Percentiles rank a stretch among this genome's conserved stretches.
phyloP scores from a whole-genome alignment of 2,329 filamentous ascomycete species.

The Teratosphaeria destructans region DNA sequence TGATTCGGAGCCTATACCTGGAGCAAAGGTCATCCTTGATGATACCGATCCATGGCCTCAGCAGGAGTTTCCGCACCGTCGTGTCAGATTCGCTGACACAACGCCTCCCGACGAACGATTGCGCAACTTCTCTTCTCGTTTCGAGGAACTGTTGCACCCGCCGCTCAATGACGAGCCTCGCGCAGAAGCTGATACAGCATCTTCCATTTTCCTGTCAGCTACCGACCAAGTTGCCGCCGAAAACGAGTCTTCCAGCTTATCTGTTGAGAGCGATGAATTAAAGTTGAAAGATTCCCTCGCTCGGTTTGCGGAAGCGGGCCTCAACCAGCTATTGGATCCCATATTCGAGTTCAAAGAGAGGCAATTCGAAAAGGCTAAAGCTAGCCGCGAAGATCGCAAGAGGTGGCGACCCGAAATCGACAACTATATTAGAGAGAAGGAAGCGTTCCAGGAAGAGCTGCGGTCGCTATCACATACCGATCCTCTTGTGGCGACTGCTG shows the following conservation, averaged over 20 bases:
- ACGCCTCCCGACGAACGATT: conserved; percentile 9
- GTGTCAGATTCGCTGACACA: neutral
- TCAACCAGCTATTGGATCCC: conserved; percentile 82
- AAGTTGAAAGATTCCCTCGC: conserved; percentile 53
- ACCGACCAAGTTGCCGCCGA: neutral
- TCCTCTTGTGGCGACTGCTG: conserved; percentile 18
- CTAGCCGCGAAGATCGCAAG: conserved; percentile 54
- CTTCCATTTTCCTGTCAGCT: neutral
- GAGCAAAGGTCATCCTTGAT: conserved; percentile 47
- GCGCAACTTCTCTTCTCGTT: conserved; percentile 11
- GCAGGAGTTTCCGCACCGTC: conserved; percentile 7
- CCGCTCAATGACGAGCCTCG: neutral
- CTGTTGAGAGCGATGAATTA: neutral
- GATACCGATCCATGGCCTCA: conserved; percentile 36
- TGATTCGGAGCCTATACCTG: conserved; percentile 17
- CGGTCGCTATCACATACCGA: conserved; percentile 10
- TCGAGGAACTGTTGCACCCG: conserved; percentile 28
- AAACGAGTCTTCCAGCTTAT: neutral
- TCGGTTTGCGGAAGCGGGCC: conserved; percentile 80
- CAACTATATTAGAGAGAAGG: conserved; percentile 17
- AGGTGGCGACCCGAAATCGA: conserved; percentile 38
- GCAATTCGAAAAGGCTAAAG: conserved; percentile 53
- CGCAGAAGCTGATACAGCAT: neutral
- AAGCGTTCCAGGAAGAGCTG: conserved; percentile 25
- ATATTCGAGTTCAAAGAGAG: conserved; percentile 78